Evolutionary conservation across 352 stramenopile genomes (phyloP), one percentile per base, ranked within the genome.

Genomic region (Albugo candida): DNA sequence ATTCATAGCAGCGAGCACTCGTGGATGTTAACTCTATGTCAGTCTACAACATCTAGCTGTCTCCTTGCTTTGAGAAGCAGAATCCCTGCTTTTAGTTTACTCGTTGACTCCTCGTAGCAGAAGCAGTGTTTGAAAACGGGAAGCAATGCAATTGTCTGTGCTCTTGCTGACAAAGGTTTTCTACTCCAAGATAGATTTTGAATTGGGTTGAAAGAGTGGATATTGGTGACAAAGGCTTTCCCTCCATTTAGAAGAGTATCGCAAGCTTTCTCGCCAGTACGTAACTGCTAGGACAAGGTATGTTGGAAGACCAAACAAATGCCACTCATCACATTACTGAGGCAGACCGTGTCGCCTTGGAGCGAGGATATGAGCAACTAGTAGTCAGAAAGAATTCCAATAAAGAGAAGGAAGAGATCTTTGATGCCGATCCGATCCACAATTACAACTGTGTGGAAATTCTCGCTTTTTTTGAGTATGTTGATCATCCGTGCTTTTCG

Each of bases 381-480:
- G 36, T 60, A n/a, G n/a, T n/a, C n/a, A n/a, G n/a, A n/a, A n/a
- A n/a, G n/a, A n/a, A n/a, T n/a, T n/a, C n/a, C n/a, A n/a, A n/a
- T n/a, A n/a, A n/a, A n/a, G n/a, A 87, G 20, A 51, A 84, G 0
- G 77, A 71, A 2, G 59, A 75, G 37, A n/a, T n/a, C n/a, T n/a
- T n/a, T n/a, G n/a, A n/a, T n/a, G n/a, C n/a, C n/a, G n/a, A n/a
- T n/a, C n/a, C n/a, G 74, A 74, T 16, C 54, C 86, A 13, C 86
- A 87, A 56, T 71, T 73, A 8, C 58, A 66, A 49, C 82, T 60
- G 6, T 73, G 73, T 1, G 65, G 83, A n/a, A 40, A 91, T 89
- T 36, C 91, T 74, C 13, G 63, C 75, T 0, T 93, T 93, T 34
- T 70, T 93, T 24, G 81, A 79, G 11, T 92, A 85, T 51, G 81